Base-by-base conservation (phyloP, 305 asterid genomes). In the Plantago coronopus region DNA sequence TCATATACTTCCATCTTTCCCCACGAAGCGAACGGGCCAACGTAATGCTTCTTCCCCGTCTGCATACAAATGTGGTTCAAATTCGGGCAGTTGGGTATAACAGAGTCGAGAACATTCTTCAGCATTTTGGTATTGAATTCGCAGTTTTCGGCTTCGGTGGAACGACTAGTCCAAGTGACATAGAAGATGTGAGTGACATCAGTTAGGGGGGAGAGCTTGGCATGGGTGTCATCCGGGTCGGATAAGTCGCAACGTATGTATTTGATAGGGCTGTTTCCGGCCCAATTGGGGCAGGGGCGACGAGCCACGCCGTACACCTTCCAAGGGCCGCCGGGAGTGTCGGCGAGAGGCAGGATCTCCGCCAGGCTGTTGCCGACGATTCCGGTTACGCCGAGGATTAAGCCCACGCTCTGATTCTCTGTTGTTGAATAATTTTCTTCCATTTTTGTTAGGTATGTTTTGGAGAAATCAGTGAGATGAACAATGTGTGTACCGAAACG, bases 311-410 rank as follows among this genome's bases (percentile, higher is more conserved):
- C 90, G 53, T 83, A 81, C 1, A 78, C 90, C 70, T 78, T 81
- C 90, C 85, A 83, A 0, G 85, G 91, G 25, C 87, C 85, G 10
- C 85, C 83, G 0, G 87, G 91, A 2, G 87, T 78, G 73, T 76
- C 81, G 15, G 80, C n/a, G 4, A 71, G 81, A 7, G 87, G 85
- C 42, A 83, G 83, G 50, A 81, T 80, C 75, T 78, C 91, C 27
- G 85, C 85, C 47, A 83, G 74, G 64, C 91, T 83, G 63, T 71
- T 80, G 31, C 84, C 84, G 2, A 80, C 86, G 57, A 83, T 78
- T 31, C 82, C 84, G 1, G 81, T 80, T 11, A 77, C 79, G 8
- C 87, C 85, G 18, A 83, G 21, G 2, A 83, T 74, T 16, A 83
- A 71, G 12, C 70, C 87, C 21, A 74, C 85, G 64, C 79, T 81